Base-by-base conservation (phyloP, 768 basidiomycete species). In the Lentinula sp. region DNA sequence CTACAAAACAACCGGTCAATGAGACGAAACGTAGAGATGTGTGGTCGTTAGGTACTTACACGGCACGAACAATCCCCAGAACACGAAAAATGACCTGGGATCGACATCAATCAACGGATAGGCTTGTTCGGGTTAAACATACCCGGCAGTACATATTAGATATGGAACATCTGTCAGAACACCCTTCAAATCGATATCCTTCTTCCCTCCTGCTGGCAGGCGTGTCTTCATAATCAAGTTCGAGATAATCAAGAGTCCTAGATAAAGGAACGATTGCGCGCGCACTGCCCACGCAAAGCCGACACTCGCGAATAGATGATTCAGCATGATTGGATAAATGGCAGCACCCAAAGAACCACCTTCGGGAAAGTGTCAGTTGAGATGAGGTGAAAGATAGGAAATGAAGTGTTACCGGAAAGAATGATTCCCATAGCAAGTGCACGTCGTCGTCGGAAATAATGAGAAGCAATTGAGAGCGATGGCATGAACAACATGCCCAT, bases 371-470 rank as follows among this genome's bases (percentile, higher is more conserved):
- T 45, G 13, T 42, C 15, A 48, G 34, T 18, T 10, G 40, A 46
- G 15, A 37, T n/a, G 28, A 50, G 31, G 11, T 2, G 34, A 48
- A 58, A 2, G 13, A 23, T 23, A 9, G 13, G 9, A 18, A 50
- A 7, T 39, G 28, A n/a, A 35, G n/a, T 10, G 5, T 49, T 15
- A 43, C 80, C 78, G 23, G 71, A 70, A 0, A 74, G 69, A 34
- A 73, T 72, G 54, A 82, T 65, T 10, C 79, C 77, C 68, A 79
- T 77, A 15, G 79, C 76, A 4, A 76, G 57, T 5, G 76, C 66
- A 40, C 79, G 70, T 13, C 70, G 68, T 54, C 67, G 68, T n/a
- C 66, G 56, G 53, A 80, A 81, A 67, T 79, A 76, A 39, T 78
- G 77, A 7, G 75, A 73, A 16, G 76, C 58, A 49, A 79, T 71